Conservation (phyloP, 2,329 filamentous ascomycete species). For the Corinectria fuckeliana region DNA sequence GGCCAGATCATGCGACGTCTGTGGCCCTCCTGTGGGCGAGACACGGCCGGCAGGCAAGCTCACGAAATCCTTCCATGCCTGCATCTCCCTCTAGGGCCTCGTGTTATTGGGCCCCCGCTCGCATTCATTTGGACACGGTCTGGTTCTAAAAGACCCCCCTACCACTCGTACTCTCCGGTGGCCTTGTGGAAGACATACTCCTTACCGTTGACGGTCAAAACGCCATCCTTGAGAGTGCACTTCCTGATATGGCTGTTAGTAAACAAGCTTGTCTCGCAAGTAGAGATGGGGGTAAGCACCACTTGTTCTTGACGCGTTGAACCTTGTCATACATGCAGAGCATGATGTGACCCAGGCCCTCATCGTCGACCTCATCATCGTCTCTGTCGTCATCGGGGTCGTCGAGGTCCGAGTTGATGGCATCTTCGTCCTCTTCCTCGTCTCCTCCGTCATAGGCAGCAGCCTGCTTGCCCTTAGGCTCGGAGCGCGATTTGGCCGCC, state of each 20-base stretch:
- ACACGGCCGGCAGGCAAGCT: conserved; percentile 20
- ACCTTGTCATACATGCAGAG: conserved; percentile 99
- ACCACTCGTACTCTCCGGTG: conserved; percentile 98
- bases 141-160: conserved; percentile 35
- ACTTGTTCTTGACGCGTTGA: conserved; percentile 98
- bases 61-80: conserved; percentile 5
- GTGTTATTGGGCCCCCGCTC: conserved; percentile 1
- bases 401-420: conserved; percentile 97
- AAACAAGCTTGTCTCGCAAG: conserved; percentile 9
- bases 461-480: conserved; percentile 43
- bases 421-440: conserved; percentile 82
- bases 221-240: conserved; percentile 96
- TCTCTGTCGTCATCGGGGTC: conserved; percentile 87
- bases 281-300: conserved; percentile 55
- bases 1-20: conserved; percentile 28
- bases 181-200: conserved; percentile 99
- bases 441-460: conserved; percentile 68
- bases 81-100: neutral
- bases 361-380: conserved; percentile 87
- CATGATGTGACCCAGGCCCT: conserved; percentile 87
- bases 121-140: conserved; percentile 2
- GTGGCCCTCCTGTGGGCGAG: conserved; percentile 19
- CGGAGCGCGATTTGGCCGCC: conserved; percentile 23
- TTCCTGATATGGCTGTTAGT: conserved; percentile 64
- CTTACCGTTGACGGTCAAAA: conserved; percentile 90